Base-by-base conservation (phyloP, 768 basidiomycete genomes). In the Pleurotus salmoneostramineus region DNA sequence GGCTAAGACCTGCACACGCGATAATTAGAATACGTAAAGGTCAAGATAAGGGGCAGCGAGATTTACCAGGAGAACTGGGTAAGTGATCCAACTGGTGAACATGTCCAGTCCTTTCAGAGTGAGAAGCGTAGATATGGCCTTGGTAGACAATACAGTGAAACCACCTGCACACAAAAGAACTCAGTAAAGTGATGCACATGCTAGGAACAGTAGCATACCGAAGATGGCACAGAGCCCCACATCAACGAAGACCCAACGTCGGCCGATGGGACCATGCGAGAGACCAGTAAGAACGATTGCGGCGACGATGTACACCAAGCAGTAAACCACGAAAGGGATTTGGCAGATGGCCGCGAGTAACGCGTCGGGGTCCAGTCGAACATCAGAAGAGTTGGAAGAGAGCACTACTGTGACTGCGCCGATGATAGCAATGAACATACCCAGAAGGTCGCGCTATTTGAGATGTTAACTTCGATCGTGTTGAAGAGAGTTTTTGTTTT, bases 391-490 rank as follows among this genome's bases (percentile, higher is more conserved):
- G 68, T 92, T 82, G 60, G 89, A 77, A 59, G 89, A 83, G 60
- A 93, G 74, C 11, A 98, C 95, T n/a, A 99, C 93, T 0, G 94
- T 96, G 6, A 92, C 83, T 1, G 95, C 95, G 14, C 96, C 96
- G 10, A 95, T 69, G 37, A 97, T 79, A 36, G 95, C 91, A 56
- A 98, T 80, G 0, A 79, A 56, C 45, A 97, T 85, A 27, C 93
- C 92, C 33, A 92, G 65, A 35, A 93, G 74, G 67, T 94, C 93
- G 43, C 85, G 83, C 90, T 92, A 58, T n/a, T 36, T 14, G 46
- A 49, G 32, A 8, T 17, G 54, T 36, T 52, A 14, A 60, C 33
- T 54, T 66, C 48, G 70, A 63, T 43, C n/a, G 49, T 33, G 61
- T 47, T 50, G 42, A 31, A 54, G 55, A 34, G 34, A 40, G 50